Conservation (phyloP, 108 stramenopile species). For the Cyclotella choctawhatcheeana region DNA sequence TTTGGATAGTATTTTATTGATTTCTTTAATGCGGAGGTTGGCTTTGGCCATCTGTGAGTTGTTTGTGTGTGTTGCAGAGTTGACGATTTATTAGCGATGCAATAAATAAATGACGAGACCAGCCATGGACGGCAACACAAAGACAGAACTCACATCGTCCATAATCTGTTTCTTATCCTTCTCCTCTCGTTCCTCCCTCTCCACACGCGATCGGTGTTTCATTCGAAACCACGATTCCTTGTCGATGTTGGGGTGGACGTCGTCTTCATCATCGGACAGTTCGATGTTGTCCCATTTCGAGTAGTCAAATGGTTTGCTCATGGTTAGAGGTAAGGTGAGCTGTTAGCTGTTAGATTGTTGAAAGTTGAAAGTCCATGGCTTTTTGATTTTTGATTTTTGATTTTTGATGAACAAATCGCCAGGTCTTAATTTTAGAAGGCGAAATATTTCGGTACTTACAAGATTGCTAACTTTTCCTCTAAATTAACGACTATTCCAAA, state of each 20-base stretch:
- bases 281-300: conserved; percentile 99
- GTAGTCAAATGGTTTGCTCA: conserved; percentile 95
- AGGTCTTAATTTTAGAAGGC: too few relatives aligned
- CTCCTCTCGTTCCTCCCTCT: conserved; percentile 92
- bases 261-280: conserved; percentile 97
- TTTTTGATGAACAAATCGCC: neutral
- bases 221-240: conserved; percentile 95
- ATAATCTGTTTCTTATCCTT: conserved; percentile 84
- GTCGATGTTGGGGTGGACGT: conserved; percentile 99
- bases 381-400: neutral
- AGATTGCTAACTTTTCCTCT: too few relatives aligned
- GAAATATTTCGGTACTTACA: too few relatives aligned
- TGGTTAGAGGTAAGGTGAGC: conserved; percentile 19
- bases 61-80: neutral
- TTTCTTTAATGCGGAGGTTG: conserved; percentile 83
- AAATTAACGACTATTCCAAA: too few relatives aligned
- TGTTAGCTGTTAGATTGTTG: neutral
- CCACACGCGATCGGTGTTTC: conserved; percentile 94
- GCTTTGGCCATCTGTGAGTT: conserved; percentile 75
- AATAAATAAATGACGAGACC: neutral
- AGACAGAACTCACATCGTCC: conserved; percentile 59
- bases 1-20: conserved; percentile 61
- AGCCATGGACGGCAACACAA: neutral
- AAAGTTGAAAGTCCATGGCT: neutral
- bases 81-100: neutral